These are phyloP conservation scores for Pulveroboletus ridleyi DNA, from an alignment of 1,284 basidiomycete genomes.

Conservation along the genomic window DNA sequence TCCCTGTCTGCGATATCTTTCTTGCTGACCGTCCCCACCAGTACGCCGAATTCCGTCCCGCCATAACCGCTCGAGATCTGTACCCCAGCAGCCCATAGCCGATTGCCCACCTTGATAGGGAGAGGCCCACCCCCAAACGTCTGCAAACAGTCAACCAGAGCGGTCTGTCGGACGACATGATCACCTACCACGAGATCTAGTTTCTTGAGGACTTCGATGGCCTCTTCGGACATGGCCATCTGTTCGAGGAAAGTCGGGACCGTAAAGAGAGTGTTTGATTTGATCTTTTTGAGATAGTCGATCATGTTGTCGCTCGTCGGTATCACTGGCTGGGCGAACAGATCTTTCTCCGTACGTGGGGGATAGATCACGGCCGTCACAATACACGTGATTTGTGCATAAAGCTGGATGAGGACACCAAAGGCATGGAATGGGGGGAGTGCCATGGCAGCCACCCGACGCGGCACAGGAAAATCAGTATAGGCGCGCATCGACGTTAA, in stretches of 20 bases:
- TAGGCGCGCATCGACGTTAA: no score
- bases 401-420: slow-evolving; percentile 16
- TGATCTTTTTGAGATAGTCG: background rate
- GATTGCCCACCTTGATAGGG: slow-evolving; percentile 24
- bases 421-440: slow-evolving; percentile 27
- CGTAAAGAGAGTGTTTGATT: background rate
- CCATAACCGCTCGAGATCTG: slow-evolving; percentile 25
- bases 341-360: slow-evolving; percentile 11
- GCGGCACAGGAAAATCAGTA: no score
- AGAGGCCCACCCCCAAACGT: slow-evolving; percentile 28
- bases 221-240: background rate
- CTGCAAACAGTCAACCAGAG: no score
- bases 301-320: no score
- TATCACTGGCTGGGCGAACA: no score
- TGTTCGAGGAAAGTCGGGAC: background rate
- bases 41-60: slow-evolving; percentile 29
- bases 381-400: slow-evolving; percentile 13
- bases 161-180: background rate
- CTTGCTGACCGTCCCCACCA: no score
- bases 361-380: slow-evolving; percentile 11
- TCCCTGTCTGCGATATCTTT: slow-evolving; percentile 25
- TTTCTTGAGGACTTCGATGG: background rate
- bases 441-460: slow-evolving; percentile 25
- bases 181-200: background rate
- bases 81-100: slow-evolving; percentile 26